phyloP scores from a whole-genome alignment of 2,329 filamentous ascomycete genomes.

The Calycina herbarum region DNA sequence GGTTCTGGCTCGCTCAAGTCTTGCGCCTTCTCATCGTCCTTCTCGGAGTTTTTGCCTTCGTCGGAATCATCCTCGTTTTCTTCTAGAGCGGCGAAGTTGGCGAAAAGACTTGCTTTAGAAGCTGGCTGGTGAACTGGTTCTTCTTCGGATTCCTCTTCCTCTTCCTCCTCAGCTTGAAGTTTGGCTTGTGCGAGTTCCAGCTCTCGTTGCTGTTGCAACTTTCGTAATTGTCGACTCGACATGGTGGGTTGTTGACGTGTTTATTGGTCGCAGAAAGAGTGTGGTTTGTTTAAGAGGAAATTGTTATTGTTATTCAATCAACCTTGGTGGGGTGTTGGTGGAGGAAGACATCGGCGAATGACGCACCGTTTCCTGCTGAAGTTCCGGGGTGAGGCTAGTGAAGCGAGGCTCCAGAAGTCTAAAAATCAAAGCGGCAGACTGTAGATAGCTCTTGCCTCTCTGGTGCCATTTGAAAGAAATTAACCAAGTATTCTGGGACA shows the following conservation, averaged over 20 bases:
- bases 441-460: too few species aligned
- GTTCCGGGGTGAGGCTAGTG: neutral
- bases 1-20: slow-evolving; percentile 38
- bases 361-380: slow-evolving; percentile 21
- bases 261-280: neutral
- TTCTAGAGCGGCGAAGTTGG: slow-evolving; percentile 49
- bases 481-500: too few species aligned
- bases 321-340: neutral
- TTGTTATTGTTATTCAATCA: neutral
- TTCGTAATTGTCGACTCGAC: slow-evolving; percentile 40
- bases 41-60: slow-evolving; percentile 21
- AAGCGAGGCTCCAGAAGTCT: neutral
- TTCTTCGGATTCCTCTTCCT: slow-evolving; percentile 34
- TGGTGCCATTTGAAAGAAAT: too few species aligned
- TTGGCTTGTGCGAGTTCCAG: slow-evolving; percentile 31
- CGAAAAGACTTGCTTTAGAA: slow-evolving; percentile 53
- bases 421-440: too few species aligned
- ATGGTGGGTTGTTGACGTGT: slow-evolving; percentile 23
- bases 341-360: slow-evolving; percentile 26
- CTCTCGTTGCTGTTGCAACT: slow-evolving; percentile 39
- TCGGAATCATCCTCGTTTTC: slow-evolving; percentile 37
- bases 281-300: too few species aligned
- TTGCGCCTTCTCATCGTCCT: slow-evolving; percentile 37
- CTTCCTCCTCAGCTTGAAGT: slow-evolving; percentile 22
- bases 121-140: slow-evolving; percentile 36